Base-by-base conservation (phyloP, 768 basidiomycete genomes). In the Mycena belliarum region DNA sequence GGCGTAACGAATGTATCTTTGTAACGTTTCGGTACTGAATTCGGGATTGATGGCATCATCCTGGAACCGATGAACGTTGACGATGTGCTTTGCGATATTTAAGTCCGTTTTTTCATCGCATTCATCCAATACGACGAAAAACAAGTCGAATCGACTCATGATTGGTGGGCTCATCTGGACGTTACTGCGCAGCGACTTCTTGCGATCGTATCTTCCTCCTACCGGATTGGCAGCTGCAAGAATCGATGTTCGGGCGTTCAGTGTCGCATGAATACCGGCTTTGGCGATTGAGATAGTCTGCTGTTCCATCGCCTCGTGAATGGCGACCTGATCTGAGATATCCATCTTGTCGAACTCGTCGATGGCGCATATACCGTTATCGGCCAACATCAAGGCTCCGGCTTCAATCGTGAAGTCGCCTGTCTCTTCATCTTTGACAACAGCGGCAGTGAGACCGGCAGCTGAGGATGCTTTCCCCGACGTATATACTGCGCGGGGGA, bases 271-370 rank as follows among this genome's bases (percentile, higher is more conserved):
- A 64, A 99, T 99, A 55, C 97, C 97, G 2, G 97, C 97, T 72
- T 99, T 99, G 40, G 97, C 97, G 62, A 98, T 98, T 26, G 95
- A 97, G 66, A 98, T 98, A 1, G 96, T 98, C 76, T 98, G 95
- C 75, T 98, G 96, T 86, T 98, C 96, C 96, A 98, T 98, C 9
- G 96, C 96, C 80, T 98, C 96, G 80, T 99, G 97, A 66, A 99
- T 98, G 33, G 97, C 97, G 41, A 98, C 94, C 72, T 98, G 97
- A 72, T 98, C 97, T 0, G 92, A 88, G 50, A 98, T 87, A 71
- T 98, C 96, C 97, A 99, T 99, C 75, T 99, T 99, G 83, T 99
- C 97, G 68, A 99, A 99, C 73, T 98, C 97, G 76, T 99, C 97
- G 67, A 99, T 99, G n/a, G 95, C 95, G 69, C 97, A 99, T 70